phyloP scores from a whole-genome alignment of 805 yeast genomes.

The Yamadazyma laniorum region DNA sequence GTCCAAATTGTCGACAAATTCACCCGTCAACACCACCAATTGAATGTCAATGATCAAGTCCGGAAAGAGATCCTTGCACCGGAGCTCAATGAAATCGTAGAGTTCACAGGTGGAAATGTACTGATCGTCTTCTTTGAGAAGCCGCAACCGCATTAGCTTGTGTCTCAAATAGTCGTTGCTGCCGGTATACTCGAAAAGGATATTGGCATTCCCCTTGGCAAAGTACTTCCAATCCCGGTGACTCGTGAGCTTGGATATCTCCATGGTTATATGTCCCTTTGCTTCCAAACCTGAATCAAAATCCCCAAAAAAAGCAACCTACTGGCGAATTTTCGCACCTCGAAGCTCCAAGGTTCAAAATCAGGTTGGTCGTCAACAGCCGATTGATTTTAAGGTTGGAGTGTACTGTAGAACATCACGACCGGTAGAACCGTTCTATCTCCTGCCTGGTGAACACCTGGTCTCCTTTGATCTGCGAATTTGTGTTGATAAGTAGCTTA shows the following conservation, averaged over 20 bases:
- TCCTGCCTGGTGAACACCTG: slow-evolving; percentile 9
- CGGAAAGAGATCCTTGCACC: slow-evolving; percentile 30
- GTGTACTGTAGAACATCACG: too few species aligned
- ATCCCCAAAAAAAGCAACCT: too few species aligned
- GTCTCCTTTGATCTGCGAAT: slow-evolving; percentile 4
- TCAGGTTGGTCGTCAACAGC: not conserved
- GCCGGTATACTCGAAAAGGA: slow-evolving; percentile 43
- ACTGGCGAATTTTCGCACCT: too few species aligned
- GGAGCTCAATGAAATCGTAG: slow-evolving; percentile 37
- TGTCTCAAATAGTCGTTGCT: slow-evolving; percentile 26
- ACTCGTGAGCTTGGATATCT: slow-evolving; percentile 32
- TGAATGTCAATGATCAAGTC: slow-evolving; percentile 32
- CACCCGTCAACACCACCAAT: slow-evolving; percentile 28
- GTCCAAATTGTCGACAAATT: slow-evolving; percentile 29
- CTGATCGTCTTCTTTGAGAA: slow-evolving; percentile 33
- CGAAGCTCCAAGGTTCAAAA: not conserved
- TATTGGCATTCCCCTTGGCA: slow-evolving; percentile 51
- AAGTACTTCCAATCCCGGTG: slow-evolving; percentile 45
- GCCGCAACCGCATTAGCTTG: slow-evolving; percentile 38
- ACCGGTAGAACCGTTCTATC: slow-evolving; percentile 4
- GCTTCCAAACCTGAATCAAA: too few species aligned
- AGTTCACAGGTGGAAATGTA: slow-evolving; percentile 41
- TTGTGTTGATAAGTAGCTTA: slow-evolving; percentile 22
- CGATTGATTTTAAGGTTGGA: too few species aligned
- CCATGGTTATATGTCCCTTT: too few species aligned